Evolutionary conservation across 495 filamentous ascomycete species (phyloP), one percentile per base, ranked within the genome.

Genomic region (Aspergillus homomorphus): DNA sequence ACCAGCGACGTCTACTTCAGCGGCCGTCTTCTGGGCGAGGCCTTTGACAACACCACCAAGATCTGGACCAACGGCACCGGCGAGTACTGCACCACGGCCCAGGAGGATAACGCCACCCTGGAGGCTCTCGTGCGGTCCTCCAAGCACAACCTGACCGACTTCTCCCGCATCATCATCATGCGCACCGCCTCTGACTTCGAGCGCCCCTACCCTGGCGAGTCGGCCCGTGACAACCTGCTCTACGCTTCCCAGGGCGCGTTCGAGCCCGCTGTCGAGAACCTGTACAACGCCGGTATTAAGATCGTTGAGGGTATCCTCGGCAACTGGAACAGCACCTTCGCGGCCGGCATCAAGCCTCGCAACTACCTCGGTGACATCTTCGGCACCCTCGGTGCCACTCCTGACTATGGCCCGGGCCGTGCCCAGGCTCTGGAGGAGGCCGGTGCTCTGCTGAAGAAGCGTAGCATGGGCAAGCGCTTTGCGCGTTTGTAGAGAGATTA

Each of bases 281-380:
- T 91, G 33, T 90, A 88, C 67, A 65, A 75, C 8, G 87, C 86
- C 1, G 88, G 87, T 3, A 76, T 85, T 15, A 74, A 86, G 58
- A 84, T 92, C 15, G 82, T 90, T 2, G 66, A 84, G 57, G 88
- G 87, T 1, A 88, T 92, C 57, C 33, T 89, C 23, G 54, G 62
- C 0, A 76, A 68, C 1, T 92, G 89, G 88, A 61, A 85, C 4
- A 60, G 55, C 16, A 84, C 70, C 0, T 92, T 87, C 59, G 66
- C 74, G 23, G 56, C 63, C 20, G 88, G 89, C 14, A 69, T 91
- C 51, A 77, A 81, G 67, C 71, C 87, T 0, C 73, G 55, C 16
- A 92, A 90, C 64, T 91, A 91, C 59, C 75, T 92, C 30, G 89
- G 89, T 8, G 86, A 91, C 66, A 84, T 89, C 51, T 84, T 87